Conservation (phyloP, 495 filamentous ascomycete species). For the Amniculicola lignicola region DNA sequence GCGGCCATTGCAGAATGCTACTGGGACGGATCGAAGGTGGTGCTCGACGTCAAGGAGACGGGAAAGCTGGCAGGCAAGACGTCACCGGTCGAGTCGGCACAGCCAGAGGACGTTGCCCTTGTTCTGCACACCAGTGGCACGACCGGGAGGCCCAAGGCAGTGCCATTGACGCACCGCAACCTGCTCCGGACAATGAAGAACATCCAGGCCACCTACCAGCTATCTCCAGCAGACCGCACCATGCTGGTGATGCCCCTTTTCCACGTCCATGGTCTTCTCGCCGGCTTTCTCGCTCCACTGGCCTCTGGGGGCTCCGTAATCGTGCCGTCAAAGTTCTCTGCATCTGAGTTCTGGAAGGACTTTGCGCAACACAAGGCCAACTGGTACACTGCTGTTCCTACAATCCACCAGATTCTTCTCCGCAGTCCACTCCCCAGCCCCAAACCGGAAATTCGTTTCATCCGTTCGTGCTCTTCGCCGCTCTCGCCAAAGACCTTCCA, state of each 20-base stretch:
- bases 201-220: slow-evolving; percentile 68
- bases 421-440: slow-evolving; percentile 61
- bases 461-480: slow-evolving; percentile 80
- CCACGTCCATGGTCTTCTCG: slow-evolving; percentile 82
- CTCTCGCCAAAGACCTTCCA: slow-evolving; percentile 74
- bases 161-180: slow-evolving; percentile 75
- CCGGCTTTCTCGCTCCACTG: slow-evolving; percentile 72
- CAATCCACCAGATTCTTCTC: slow-evolving; percentile 85
- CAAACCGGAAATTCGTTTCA: slow-evolving; percentile 73
- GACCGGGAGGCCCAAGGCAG: slow-evolving; percentile 78
- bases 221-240: slow-evolving; percentile 66
- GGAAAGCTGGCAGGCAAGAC: slow-evolving; percentile 60
- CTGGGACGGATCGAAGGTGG: slow-evolving; percentile 67
- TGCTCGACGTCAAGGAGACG: slow-evolving; percentile 67
- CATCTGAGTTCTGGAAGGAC: slow-evolving; percentile 74
- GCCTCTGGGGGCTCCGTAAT: slow-evolving; percentile 69
- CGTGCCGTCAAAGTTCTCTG: slow-evolving; percentile 73
- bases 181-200: slow-evolving; percentile 73
- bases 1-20: slow-evolving; percentile 78
- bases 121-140: slow-evolving; percentile 77
- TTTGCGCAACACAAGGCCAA: slow-evolving; percentile 68
- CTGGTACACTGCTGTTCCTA: slow-evolving; percentile 87
- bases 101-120: slow-evolving; percentile 53
- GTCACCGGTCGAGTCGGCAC: slow-evolving; percentile 52
- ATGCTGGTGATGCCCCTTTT: slow-evolving; percentile 90